Base-by-base conservation (phyloP, 441 rosid genomes). In the Populus hybrid region DNA sequence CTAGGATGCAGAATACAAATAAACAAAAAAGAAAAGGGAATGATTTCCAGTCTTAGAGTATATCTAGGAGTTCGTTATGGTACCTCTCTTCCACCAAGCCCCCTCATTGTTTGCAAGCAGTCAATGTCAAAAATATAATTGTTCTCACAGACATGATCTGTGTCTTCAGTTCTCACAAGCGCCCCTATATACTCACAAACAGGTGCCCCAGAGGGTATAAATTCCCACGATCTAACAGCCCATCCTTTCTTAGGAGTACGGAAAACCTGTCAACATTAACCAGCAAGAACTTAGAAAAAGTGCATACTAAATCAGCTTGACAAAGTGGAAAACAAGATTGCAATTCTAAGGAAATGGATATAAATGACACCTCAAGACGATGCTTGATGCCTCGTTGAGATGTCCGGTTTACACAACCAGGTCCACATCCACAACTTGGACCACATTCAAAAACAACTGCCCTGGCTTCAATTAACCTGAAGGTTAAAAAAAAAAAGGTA, bases 161-260 rank as follows among this genome's bases (percentile, higher is more conserved):
- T 67, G 76, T 95, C 99, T 50, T 91, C 97, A 5, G 95, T 86
- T 80, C 88, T 91, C 71, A 72, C 86, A 65, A 95, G 87, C 26
- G 85, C 83, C 72, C 99, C 99, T 59, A 86, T 82, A 67, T 95
- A 95, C 82, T 95, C 98, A 68, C 97, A 93, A 14, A 94, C 92
- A 4, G 97, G 97, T 14, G 98, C 89, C 11, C 98, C 99, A 72
- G 99, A 84, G 40, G 94, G 97, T 77, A 96, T 93, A 81, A 88
- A 96, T 67, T 94, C 97, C 98, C 98, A 94, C 4, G 98, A 93
- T 83, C 98, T 87, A 64, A 96, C 97, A 57, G 97, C 98, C 97
- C 99, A 95, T 4, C 98, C 99, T 79, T 95, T 95, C 74, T 87
- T 91, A 36, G 94, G 89, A 61, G 95, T 90, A 59, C 97, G 91